Conservation (phyloP, 371 early-diverging fungal species). For the Amoeboradix gromovi region DNA sequence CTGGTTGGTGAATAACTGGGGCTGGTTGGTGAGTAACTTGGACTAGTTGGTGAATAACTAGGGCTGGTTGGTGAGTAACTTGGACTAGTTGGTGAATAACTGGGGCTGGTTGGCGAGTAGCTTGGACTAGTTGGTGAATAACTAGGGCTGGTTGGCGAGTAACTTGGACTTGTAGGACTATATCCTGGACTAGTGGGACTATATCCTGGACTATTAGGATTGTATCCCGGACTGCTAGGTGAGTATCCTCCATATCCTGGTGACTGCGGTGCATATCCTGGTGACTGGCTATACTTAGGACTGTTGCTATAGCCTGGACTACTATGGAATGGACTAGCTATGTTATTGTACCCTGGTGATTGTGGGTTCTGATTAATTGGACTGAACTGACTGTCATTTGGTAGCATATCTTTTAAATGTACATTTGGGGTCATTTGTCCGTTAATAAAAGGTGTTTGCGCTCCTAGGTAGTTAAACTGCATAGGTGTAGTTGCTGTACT, state of each 20-base stretch:
- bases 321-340: neutral
- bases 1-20: conserved; percentile 44
- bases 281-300: conserved; percentile 37
- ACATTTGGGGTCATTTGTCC: neutral
- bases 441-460: conserved; percentile 2
- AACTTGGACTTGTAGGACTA: conserved; percentile 11
- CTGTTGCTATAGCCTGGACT: conserved; percentile 48
- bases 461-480: conserved; percentile 1
- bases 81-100: conserved; percentile 12
- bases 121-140: conserved; percentile 14
- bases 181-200: conserved; percentile 20
- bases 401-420: neutral
- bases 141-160: conserved; percentile 8
- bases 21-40: conserved; percentile 33
- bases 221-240: conserved; percentile 22
- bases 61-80: conserved; percentile 8
- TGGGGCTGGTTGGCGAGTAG: conserved; percentile 25
- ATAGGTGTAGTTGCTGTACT: conserved; percentile 1
- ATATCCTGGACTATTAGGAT: conserved; percentile 14
- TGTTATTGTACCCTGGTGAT: conserved; percentile 2
- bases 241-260: conserved; percentile 34
- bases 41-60: conserved; percentile 6
- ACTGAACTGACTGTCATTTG: conserved; percentile 1
- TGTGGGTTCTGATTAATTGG: conserved; percentile 9
- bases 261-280: conserved; percentile 36